Evolutionary conservation across 768 basidiomycete species (phyloP), one percentile per base, ranked within the genome.

Genomic region (Gloeophyllum trabeum): DNA sequence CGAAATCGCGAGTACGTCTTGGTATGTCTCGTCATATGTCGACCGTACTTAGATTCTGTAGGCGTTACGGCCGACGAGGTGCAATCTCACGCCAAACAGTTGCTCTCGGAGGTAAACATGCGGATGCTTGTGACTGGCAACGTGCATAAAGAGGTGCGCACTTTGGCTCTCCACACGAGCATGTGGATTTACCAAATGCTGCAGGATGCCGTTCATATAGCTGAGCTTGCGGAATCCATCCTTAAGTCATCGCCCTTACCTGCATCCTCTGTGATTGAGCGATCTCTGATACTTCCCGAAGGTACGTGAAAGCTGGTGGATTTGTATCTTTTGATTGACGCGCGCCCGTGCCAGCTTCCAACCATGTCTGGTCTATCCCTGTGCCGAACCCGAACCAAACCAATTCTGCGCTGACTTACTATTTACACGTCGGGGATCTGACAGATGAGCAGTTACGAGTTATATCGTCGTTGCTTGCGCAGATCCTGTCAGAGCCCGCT

Each of bases 361-460:
- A 91, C 54, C 71, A 70, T 51, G 67, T 81, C 41, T 82, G 78
- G 69, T 66, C 75, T 5, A 53, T 72, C 2, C 67, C 69, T 2
- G 75, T 94, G 20, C 78, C 79, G 3, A 97, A 98, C 58, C 71
- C 77, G 2, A 79, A 87, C 51, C 84, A 99, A 60, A 66, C 81
- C 39, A 99, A 98, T 62, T 88, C 84, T 4, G 75, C 83, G 2
- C 55, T 98, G 41, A 80, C 84, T 3, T 97, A 96, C 63, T 91
- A 84, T 57, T 62, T 86, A 43, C 81, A 89, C 53, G 69, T 86
- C 46, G 93, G 93, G 7, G 68, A 78, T 28, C 56, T 78, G 24
- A 64, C 65, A 5, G 76, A 92, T 54, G 70, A 76, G 36, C 69
- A 59, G 16, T 62, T 75, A 7, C 79, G 92, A 3, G 79, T 86